Percentiles rank a stretch among this genome's conserved stretches.
Conservation (phyloP, 2,329 filamentous ascomycete genomes). For the Fusarium sp. region DNA sequence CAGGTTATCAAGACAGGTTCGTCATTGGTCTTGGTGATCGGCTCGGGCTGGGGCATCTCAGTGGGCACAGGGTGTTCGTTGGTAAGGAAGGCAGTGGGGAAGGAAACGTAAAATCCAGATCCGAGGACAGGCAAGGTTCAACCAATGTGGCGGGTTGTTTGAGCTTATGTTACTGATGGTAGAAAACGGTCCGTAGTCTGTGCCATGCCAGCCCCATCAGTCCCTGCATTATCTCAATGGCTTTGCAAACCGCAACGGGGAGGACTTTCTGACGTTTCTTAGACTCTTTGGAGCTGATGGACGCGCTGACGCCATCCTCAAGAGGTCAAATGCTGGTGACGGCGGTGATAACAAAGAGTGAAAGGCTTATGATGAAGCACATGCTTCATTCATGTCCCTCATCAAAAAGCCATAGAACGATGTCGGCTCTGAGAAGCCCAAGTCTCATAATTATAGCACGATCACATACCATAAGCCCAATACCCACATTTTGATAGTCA, state of each 20-base stretch:
- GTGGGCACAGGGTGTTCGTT: neutral
- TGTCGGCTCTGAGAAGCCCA: constrained; percentile 20
- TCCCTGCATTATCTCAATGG: constrained; percentile 1
- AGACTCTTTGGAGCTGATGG: constrained; percentile 21
- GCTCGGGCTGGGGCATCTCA: neutral
- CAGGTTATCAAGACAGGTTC: constrained; percentile 3
- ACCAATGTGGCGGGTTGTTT: neutral
- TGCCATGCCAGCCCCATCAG: neutral
- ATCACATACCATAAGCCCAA: constrained; percentile 33
- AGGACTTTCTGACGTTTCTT: constrained; percentile 20
- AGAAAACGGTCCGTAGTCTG: neutral
- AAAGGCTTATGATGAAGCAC: neutral
- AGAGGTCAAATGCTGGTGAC: neutral
- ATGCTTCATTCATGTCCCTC: neutral
- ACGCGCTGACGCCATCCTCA: neutral
- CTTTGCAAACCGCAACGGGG: constrained; percentile 6
- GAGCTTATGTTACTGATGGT: neutral
- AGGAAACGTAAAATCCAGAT: neutral
- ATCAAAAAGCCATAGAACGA: neutral
- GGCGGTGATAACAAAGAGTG: constrained; percentile 14
- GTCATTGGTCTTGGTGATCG: neutral
- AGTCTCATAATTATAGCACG: constrained; percentile 23
- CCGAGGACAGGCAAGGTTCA: neutral
- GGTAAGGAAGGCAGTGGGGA: constrained; percentile 14
- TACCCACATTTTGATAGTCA: constrained; percentile 18